Conservation (phyloP, 805 yeast species). For the Starmerella tilneyi region DNA sequence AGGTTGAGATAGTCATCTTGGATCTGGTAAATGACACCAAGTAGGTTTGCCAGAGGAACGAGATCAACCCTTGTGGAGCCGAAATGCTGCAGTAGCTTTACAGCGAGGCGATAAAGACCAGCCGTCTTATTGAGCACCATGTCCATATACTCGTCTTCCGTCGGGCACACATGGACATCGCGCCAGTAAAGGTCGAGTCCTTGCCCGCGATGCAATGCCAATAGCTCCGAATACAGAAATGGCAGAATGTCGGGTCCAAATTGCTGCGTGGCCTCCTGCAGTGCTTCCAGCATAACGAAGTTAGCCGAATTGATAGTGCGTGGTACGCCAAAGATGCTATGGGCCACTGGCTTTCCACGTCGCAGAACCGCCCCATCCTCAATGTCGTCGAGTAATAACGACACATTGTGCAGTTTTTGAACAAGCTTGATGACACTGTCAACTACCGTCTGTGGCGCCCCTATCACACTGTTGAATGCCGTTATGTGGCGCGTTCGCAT, state of each 20-base stretch:
- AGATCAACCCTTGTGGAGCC: conserved; percentile 27
- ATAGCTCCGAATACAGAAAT: conserved; percentile 59
- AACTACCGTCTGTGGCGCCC: conserved; percentile 36
- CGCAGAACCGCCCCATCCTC: conserved; percentile 67
- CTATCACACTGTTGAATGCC: conserved; percentile 45
- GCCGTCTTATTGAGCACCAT: conserved; percentile 90
- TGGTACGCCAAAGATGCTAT: conserved; percentile 64
- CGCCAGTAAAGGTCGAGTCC: conserved; percentile 86
- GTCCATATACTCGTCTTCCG: conserved; percentile 50
- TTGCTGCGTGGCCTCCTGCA: conserved; percentile 39
- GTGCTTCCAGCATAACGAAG: conserved; percentile 66
- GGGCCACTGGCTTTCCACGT: conserved; percentile 73
- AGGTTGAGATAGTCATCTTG: conserved; percentile 76
- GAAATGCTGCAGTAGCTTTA: conserved; percentile 46
- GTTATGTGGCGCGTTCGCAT: conserved; percentile 41
- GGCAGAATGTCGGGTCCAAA: conserved; percentile 29
- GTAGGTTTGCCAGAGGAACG: conserved; percentile 54
- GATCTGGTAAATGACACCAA: conserved; percentile 80
- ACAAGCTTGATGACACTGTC: conserved; percentile 39
- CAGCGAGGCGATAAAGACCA: conserved; percentile 70
- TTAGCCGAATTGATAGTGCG: conserved; percentile 75
- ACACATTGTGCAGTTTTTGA: conserved; percentile 55
- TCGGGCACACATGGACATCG: conserved; percentile 50
- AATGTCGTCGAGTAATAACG: conserved; percentile 72
- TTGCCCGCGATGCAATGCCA: conserved; percentile 80